phyloP scores from a whole-genome alignment of 164 flowering plant genomes.

The grape (Vitis vinifera) region ASM3070453v1 NC_081807.1:1031001-1031500 shows the following conservation, averaged over 20 bases:
- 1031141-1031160: constrained; percentile 38
- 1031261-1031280: constrained; percentile 31
- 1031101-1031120: constrained; percentile 19
- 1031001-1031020: constrained; percentile 55
- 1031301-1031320: constrained; percentile 27
- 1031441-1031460: constrained; percentile 55
- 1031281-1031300: constrained; percentile 12
- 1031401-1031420: constrained; percentile 30
- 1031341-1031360: constrained; percentile 78
- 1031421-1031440: constrained; percentile 33
- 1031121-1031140: constrained; percentile 18
- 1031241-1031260: constrained; percentile 64
- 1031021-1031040: constrained; percentile 50
- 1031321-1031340: constrained; percentile 53
- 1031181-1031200: constrained; percentile 72
- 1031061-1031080: constrained; percentile 35
- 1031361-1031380: constrained; percentile 78
- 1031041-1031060: constrained; percentile 74
- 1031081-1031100: constrained; percentile 40
- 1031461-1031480: constrained; percentile 75
- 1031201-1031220: constrained; percentile 66
- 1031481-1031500: constrained; percentile 47
- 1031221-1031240: constrained; percentile 63
- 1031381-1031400: constrained; percentile 41
- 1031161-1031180: constrained; percentile 68